A percentile compares a stretch with the other conserved stretches of the same genome.
These are phyloP conservation scores for Syzygium jambos DNA, from an alignment of 345 rosid species.

Conservation along the genomic window DNA sequence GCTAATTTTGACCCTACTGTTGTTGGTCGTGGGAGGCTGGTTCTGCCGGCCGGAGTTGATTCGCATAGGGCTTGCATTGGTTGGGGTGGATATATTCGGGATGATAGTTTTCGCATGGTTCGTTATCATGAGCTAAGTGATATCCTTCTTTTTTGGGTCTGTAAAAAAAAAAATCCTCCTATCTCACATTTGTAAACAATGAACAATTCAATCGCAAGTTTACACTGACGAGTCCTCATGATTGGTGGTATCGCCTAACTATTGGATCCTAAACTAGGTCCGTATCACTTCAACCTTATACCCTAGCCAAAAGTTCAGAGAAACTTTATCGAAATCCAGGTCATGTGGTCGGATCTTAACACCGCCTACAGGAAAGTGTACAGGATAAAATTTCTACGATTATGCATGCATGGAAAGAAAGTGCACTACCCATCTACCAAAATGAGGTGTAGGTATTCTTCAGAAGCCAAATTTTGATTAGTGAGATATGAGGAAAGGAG, in stretches of 20 bases:
- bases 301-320: background rate
- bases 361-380: background rate
- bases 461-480: background rate
- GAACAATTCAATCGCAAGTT: background rate
- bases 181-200: background rate
- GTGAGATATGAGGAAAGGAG: background rate
- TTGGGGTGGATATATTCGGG: too few species aligned
- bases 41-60: background rate
- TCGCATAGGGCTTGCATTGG: background rate
- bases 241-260: background rate
- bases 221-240: background rate
- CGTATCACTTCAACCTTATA: background rate
- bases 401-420: background rate
- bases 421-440: background rate
- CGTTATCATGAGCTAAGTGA: too few species aligned
- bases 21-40: background rate
- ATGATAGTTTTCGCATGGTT: too few species aligned
- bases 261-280: background rate
- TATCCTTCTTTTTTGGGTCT: too few species aligned
- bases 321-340: too few species aligned
- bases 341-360: background rate
- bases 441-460: background rate
- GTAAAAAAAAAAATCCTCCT: background rate
- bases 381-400: background rate
- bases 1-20: background rate